Percentiles rank a stretch among this genome's conserved stretches.
Conservation (phyloP, 148 eudicot species). For the Rhododendron vialii region DNA sequence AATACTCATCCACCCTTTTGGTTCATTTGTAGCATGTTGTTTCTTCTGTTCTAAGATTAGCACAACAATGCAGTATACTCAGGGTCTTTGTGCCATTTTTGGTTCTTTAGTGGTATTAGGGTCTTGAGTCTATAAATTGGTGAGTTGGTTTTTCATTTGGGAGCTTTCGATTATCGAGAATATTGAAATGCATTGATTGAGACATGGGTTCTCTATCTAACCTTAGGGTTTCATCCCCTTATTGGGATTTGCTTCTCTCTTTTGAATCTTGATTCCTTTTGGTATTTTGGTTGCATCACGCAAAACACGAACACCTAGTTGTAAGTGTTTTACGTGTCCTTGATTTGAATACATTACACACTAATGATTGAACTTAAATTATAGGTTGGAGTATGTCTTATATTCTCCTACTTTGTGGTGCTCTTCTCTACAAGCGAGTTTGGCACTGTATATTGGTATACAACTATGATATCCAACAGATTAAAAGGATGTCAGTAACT, state of each 20-base stretch:
- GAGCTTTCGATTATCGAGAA: background rate
- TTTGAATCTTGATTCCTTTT: background rate
- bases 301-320: background rate
- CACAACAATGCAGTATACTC: background rate
- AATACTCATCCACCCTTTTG: background rate
- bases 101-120: background rate
- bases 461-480: background rate
- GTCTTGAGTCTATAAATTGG: background rate
- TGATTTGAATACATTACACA: background rate
- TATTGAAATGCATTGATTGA: background rate
- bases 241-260: background rate
- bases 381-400: background rate
- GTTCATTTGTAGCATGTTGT: background rate
- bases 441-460: background rate
- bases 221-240: background rate
- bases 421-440: background rate
- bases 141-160: background rate
- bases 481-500: background rate
- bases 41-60: background rate
- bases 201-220: background rate
- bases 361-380: background rate
- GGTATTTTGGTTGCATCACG: background rate
- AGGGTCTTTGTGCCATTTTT: background rate
- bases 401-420: background rate
- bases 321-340: background rate